A percentile compares a stretch with the other conserved stretches of the same genome.
Conservation (phyloP, 2,329 filamentous ascomycete species). For the Verticillium nonalfalfae region DNA sequence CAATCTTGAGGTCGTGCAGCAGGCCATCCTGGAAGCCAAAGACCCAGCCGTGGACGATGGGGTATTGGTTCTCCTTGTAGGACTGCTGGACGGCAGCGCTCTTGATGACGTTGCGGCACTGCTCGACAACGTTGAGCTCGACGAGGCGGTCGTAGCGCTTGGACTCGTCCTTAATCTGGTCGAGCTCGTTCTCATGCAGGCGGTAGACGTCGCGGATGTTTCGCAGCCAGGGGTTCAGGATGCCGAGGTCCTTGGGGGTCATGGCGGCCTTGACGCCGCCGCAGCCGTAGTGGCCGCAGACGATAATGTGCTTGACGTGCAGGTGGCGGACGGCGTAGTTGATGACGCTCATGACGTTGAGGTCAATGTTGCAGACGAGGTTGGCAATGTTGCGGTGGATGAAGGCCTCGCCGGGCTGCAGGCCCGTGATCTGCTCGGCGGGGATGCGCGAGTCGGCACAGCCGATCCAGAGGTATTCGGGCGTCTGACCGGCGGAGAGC, state of each 20-base stretch:
- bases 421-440: conserved; percentile 79
- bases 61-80: conserved; percentile 56
- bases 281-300: conserved; percentile 75
- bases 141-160: conserved; percentile 65
- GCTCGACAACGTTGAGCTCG: conserved; percentile 76
- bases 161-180: conserved; percentile 51
- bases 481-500: conserved; percentile 57
- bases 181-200: conserved; percentile 64
- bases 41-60: conserved; percentile 68
- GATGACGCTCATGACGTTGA: conserved; percentile 76
- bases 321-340: conserved; percentile 80
- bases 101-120: conserved; percentile 73
- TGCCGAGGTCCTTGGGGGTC: conserved; percentile 62
- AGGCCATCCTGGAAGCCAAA: conserved; percentile 64
- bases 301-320: conserved; percentile 73
- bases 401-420: conserved; percentile 86
- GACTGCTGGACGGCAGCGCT: conserved; percentile 73
- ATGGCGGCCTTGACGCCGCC: conserved; percentile 71
- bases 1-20: conserved; percentile 57
- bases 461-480: conserved; percentile 80
- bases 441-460: conserved; percentile 88
- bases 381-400: conserved; percentile 96
- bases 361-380: conserved; percentile 71
- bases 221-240: conserved; percentile 68
- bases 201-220: conserved; percentile 72